Base-by-base conservation (phyloP, 192 early-diverging fungal species). In the Backusella psychrophila region DNA sequence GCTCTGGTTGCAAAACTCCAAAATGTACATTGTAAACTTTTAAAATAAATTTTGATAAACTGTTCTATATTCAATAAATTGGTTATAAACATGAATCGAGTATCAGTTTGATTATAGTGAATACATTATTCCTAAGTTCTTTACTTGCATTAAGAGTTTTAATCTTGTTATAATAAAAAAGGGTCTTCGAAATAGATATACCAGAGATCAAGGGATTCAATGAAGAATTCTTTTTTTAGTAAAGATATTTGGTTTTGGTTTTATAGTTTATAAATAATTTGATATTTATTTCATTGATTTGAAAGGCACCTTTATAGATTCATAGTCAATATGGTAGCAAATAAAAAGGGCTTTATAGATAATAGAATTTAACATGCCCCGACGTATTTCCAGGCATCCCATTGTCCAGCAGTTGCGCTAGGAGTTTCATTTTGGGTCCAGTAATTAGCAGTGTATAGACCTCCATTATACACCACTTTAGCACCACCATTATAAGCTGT, bases 391-490 rank as follows among this genome's bases (percentile, higher is more conserved):
- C 68, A 69, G 21, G n/a, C n/a, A 39, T 35, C 34, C 68, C 35
- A 69, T 7, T 68, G 6, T 15, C 8, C n/a, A 23, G 35, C 35
- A 69, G 34, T 39, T 23, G 35, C 19, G 19, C n/a, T 39, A 23
- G 81, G 84, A 23, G 71, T 78, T 23, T 82, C 73, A 31, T 75
- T 77, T 78, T 80, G 77, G 71, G 83, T 85, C 83, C 83, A 87
- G 79, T 82, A 84, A 44, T 83, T 77, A 38, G 83, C 83, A 23
- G 72, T 73, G 70, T 78, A 87, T 36, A 83, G 31, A 35, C 59
- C 77, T 6, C 85, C 85, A 21, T 75, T 75, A 73, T 80, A 83
- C 21, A 81, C 78, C 63, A 85, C 85, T 76, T 83, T 72, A 39
- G 74, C 41, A 12, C 80, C 79, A 21, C 78, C 72, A 26, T 56